Base-by-base conservation (phyloP, 2,329 filamentous ascomycete genomes). In the Penicillium vulpinum region DNA sequence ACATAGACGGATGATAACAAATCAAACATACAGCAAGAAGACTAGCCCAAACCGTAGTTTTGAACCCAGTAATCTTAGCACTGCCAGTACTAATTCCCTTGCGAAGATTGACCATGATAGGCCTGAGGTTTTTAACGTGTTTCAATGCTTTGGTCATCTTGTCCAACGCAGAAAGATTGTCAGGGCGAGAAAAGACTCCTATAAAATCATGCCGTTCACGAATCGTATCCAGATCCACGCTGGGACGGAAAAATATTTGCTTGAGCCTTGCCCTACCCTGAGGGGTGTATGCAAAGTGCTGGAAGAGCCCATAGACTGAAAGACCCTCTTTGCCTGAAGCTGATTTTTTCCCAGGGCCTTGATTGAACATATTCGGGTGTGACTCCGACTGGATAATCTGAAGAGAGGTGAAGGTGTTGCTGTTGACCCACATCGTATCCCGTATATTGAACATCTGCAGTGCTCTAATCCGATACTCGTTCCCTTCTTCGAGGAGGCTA, bases 371-470 rank as follows among this genome's bases (percentile, higher is more conserved):
- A 67, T 91, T 92, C 5, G 91, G 92, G 71, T 96, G 91, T 11
- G 85, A 85, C 70, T 97, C 92, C 1, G 88, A 86, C 54, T 89
- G 88, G 26, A 96, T 80, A 28, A 99, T 90, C 66, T 97, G 93
- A 9, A 99, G 81, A 1, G 92, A 92, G 15, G 85, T 75, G 40
- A 97, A 77, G 0, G 92, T 90, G 68, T 97, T 91, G 2, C 83
- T 78, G 64, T 91, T 94, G 63, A 97, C 80, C 67, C 94, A 91
- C 86, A 89, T 88, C 0, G 80, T 82, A 41, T 82, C 80, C 22
- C 75, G 74, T 24, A 96, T 77, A 31, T 83, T 88, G 72, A 95
- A 92, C 85, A 91, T 92, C 67, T 89, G 83, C 11, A 97, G 74
- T 0, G 79, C 81, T 24, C 75, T 79, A 26, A 96, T 79, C 7